phyloP scores from a whole-genome alignment of 1,284 basidiomycete genomes.

The Fereydounia khargensis region DNA sequence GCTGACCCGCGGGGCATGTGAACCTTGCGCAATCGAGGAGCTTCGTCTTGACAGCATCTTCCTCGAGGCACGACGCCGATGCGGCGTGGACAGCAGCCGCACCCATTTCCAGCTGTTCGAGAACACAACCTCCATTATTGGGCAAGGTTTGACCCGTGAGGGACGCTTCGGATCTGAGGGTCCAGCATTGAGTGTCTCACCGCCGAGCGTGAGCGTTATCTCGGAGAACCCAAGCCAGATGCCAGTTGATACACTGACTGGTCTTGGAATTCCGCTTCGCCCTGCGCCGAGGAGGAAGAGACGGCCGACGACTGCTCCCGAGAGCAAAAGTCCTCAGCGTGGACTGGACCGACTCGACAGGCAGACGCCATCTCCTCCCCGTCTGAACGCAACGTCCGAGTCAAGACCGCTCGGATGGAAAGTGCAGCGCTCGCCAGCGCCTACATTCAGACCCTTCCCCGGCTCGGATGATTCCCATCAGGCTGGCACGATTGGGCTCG shows the following conservation, averaged over 20 bases:
- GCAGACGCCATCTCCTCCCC: too few relatives aligned
- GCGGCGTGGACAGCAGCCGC: conserved; percentile 6
- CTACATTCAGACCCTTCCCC: background rate
- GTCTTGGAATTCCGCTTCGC: background rate
- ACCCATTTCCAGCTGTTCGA: conserved; percentile 8
- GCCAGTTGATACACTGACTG: background rate
- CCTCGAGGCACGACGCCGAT: conserved; percentile 6
- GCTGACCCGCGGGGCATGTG: background rate
- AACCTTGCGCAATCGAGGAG: background rate
- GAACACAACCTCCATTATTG: background rate
- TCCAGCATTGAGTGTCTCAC: background rate
- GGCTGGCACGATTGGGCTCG: background rate
- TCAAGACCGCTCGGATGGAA: too few relatives aligned
- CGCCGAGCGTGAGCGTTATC: background rate
- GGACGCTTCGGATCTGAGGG: background rate
- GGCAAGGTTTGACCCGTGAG: background rate
- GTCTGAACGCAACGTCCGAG: too few relatives aligned
- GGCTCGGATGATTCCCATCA: background rate
- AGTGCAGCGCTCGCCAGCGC: background rate
- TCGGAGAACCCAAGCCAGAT: too few relatives aligned
- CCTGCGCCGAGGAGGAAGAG: background rate
- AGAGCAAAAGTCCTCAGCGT: too few relatives aligned
- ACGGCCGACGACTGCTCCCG: conserved; percentile 12
- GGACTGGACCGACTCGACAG: too few relatives aligned
- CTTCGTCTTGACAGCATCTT: conserved; percentile 12